Evolutionary conservation across 345 rosid genomes (phyloP).

Genomic region (Eucalyptus lansdowneana): DNA sequence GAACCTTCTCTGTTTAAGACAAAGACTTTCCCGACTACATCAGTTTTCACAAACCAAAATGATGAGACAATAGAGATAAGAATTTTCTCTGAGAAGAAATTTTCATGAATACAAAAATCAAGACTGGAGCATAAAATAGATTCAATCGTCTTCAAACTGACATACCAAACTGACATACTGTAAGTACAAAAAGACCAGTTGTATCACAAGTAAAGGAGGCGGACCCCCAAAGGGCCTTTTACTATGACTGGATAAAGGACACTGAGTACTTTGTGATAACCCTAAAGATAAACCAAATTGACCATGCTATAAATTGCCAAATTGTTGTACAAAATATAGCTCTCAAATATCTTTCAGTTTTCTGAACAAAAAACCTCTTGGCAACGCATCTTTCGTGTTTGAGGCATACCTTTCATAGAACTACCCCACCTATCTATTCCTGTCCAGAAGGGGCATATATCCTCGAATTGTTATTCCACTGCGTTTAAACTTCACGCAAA

Average conservation of each 20-base stretch:
- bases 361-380: not conserved
- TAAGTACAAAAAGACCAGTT: not conserved
- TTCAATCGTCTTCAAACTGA: not conserved
- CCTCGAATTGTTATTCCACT: slow-evolving; percentile 42
- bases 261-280: not conserved
- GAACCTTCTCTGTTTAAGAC: not conserved
- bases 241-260: not conserved
- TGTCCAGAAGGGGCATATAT: slow-evolving; percentile 5
- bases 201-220: not conserved
- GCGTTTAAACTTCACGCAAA: slow-evolving; percentile 43
- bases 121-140: not conserved
- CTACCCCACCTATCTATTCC: slow-evolving; percentile 9
- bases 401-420: not conserved
- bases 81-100: not conserved
- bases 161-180: not conserved
- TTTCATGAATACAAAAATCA: not conserved
- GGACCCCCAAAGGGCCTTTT: not conserved
- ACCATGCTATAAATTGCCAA: not conserved
- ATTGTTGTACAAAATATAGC: not conserved
- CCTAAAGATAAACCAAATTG: not conserved
- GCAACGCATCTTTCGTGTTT: not conserved
- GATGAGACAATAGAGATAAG: not conserved
- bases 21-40: not conserved
- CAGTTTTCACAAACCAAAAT: not conserved
- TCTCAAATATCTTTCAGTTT: not conserved